Evolutionary conservation across 2,329 filamentous ascomycete genomes (phyloP).

Genomic region (Escovopsis sp.): DNA sequence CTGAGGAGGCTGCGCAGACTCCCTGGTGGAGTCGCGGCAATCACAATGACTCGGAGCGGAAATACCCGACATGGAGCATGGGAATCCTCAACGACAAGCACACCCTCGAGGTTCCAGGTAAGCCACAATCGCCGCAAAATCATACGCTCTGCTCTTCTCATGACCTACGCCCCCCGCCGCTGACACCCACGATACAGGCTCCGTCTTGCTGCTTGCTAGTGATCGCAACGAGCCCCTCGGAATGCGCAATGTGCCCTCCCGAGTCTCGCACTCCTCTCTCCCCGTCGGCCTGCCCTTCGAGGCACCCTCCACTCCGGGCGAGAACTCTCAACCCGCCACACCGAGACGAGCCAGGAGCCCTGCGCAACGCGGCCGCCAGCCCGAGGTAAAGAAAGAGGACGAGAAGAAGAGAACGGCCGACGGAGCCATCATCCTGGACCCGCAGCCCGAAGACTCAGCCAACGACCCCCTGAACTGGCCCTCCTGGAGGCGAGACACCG

Average conservation of each 20-base stretch:
- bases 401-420: slow-evolving; percentile 65
- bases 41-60: slow-evolving; percentile 1
- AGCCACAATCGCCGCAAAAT: slow-evolving; percentile 9
- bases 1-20: too few species aligned
- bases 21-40: background rate
- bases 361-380: too few species aligned
- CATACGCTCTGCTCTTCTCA: background rate
- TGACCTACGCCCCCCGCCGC: too few species aligned
- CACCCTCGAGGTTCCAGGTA: slow-evolving; percentile 81
- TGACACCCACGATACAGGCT: slow-evolving; percentile 26
- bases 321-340: slow-evolving; percentile 6
- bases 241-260: slow-evolving; percentile 39
- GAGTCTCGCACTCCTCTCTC: slow-evolving; percentile 44
- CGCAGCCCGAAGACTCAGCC: slow-evolving; percentile 76
- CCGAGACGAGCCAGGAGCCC: background rate
- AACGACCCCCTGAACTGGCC: slow-evolving; percentile 95
- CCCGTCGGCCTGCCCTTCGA: slow-evolving; percentile 29
- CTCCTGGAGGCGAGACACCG: slow-evolving; percentile 61
- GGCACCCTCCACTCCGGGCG: slow-evolving; percentile 14
- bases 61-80: slow-evolving; percentile 39
- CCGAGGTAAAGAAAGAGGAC: slow-evolving; percentile 6
- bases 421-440: slow-evolving; percentile 73
- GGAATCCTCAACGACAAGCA: slow-evolving; percentile 71
- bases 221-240: slow-evolving; percentile 46
- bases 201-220: slow-evolving; percentile 40